Evolutionary conservation across 192 early-diverging fungal genomes (phyloP), one percentile per base, ranked within the genome.

Genomic region (Coemansia sp.): DNA sequence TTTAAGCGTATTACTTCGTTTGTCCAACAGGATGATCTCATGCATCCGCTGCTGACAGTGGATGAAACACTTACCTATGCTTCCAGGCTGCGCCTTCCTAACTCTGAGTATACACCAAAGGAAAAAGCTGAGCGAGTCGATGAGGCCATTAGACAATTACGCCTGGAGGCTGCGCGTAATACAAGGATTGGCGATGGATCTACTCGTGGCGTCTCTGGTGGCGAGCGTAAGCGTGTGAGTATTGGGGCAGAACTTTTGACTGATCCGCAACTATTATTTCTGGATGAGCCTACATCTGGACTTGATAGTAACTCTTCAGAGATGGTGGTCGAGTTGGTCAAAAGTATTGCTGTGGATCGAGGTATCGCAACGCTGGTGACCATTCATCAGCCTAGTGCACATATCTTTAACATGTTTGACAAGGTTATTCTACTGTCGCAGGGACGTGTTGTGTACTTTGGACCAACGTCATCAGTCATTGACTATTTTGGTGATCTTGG

Each of bases 371-470:
- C 94, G 8, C 78, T 97, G 21, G 89, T 93, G 74, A 93, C 91
- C 6, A 93, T 97, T 64, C 95, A 97, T 70, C 94, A 96, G 75
- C 95, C 95, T 21, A 85, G 86, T 46, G 90, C 89, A 5, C 87
- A 92, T 58, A 86, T 94, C 52, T 95, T 90, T 78, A 82, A 84
- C 20, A 79, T 91, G 24, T 95, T 96, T 75, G 92, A 95, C 82
- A 86, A 90, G 61, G 85, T 94, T 5, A 84, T 93, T 30, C 68
- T 95, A 51, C 68, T 94, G 39, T 82, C 88, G 54, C 84, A 79
- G 21, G 94, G 94, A 14, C 64, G 79, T 17, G 60, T 82, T 4
- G 78, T 91, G 25, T 92, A 87, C 59, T 84, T 76, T 67, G 91
- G 91, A 22, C 67, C 83, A 0, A 70, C 76, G 3, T 66, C 71